Percentiles rank a stretch among this genome's conserved stretches.
phyloP scores from a whole-genome alignment of 2,329 filamentous ascomycete genomes.

The Calonectria ilicicola region DNA sequence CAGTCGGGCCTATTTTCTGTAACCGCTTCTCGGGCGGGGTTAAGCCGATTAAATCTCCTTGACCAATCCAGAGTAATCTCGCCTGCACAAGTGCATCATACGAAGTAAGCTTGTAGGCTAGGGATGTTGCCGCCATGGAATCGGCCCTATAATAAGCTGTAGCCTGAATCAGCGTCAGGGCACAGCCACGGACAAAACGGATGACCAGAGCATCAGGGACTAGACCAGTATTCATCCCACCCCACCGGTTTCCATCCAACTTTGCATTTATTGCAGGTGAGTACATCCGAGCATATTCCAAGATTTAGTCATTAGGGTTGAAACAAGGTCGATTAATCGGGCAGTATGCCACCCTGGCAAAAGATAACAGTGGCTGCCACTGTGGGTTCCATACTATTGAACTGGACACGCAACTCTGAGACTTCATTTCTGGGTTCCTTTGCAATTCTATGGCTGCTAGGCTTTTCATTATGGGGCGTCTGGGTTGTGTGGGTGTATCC shows the following conservation, averaged over 20 bases:
- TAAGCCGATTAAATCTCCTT: not conserved
- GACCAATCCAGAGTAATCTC: not conserved
- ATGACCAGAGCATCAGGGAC: not conserved
- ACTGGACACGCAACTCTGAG: slow-evolving; percentile 23
- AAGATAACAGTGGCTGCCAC: slow-evolving; percentile 42
- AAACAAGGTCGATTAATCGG: not conserved
- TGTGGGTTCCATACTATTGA: slow-evolving; percentile 32
- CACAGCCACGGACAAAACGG: not conserved
- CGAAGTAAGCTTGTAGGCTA: not conserved
- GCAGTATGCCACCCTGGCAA: slow-evolving; percentile 30
- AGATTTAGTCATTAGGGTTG: not conserved
- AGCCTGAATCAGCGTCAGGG: not conserved
- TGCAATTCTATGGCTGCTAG: slow-evolving; percentile 48
- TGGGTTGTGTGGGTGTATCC: slow-evolving; percentile 63
- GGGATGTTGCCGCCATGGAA: not conserved
- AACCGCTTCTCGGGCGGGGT: not conserved
- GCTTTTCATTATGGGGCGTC: slow-evolving; percentile 49
- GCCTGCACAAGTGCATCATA: not conserved
- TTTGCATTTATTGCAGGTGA: not conserved
- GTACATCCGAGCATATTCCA: not conserved
- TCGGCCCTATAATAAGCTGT: not conserved
- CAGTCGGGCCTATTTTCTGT: not conserved
- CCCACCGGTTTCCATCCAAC: not conserved
- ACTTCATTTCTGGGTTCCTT: slow-evolving; percentile 50
- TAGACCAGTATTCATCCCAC: not conserved